Evolutionary conservation across 2,329 filamentous ascomycete genomes (phyloP).

Genomic region (Coniochaeta prunicola): DNA sequence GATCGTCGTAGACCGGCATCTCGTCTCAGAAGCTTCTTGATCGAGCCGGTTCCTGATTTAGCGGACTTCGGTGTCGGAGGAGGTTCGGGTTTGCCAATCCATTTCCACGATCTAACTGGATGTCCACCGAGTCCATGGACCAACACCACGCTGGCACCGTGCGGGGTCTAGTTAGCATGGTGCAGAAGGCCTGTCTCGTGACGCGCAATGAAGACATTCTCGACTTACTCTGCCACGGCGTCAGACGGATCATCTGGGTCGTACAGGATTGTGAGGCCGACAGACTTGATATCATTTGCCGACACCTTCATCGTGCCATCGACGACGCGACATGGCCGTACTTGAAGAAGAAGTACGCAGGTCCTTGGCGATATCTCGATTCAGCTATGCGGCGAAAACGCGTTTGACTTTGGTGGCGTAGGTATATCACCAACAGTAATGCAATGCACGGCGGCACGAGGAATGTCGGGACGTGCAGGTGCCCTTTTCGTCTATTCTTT

Average conservation of each 20-base stretch:
- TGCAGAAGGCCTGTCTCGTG: not conserved
- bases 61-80: constrained; percentile 8
- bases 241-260: constrained; percentile 20
- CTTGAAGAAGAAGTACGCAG: not conserved
- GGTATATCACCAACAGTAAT: not conserved
- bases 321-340: not conserved
- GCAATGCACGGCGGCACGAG: not conserved
- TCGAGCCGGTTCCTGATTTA: constrained; percentile 3
- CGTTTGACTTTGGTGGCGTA: not conserved
- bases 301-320: constrained; percentile 5
- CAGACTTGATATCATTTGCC: constrained; percentile 19
- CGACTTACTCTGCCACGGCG: constrained; percentile 21
- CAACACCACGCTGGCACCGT: constrained; percentile 19
- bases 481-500: not conserved
- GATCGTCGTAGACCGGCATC: constrained; percentile 10
- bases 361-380: not conserved
- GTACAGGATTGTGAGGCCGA: constrained; percentile 23
- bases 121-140: constrained; percentile 24
- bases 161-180: not conserved
- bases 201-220: not conserved
- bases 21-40: constrained; percentile 10
- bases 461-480: not conserved
- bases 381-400: not conserved
- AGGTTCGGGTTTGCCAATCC: constrained; percentile 3
- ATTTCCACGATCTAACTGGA: constrained; percentile 22